Conservation (phyloP, 345 rosid genomes). For the Lepidium africanum region DNA sequence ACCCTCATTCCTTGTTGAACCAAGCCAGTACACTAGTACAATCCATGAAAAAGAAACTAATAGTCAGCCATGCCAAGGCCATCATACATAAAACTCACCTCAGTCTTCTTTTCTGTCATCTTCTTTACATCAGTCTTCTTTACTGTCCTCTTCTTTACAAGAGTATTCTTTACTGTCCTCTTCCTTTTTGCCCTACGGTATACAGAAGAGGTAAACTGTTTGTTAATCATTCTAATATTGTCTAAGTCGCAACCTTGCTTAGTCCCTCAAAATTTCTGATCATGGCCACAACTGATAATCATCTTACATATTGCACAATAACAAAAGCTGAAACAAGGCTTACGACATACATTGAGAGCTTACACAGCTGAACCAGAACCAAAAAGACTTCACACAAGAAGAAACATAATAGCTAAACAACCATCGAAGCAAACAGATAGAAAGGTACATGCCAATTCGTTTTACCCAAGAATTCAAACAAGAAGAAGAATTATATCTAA, state of each 20-base stretch:
- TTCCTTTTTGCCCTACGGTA: neutral
- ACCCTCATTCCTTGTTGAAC: neutral
- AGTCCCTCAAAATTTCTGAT: neutral
- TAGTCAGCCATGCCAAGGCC: neutral
- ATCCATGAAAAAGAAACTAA: neutral
- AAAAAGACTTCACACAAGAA: neutral
- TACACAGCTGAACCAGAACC: neutral
- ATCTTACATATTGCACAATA: neutral
- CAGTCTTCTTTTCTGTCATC: neutral
- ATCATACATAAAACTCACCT: conserved; percentile 1
- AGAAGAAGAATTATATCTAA: neutral
- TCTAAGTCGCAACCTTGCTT: neutral
- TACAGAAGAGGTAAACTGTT: neutral
- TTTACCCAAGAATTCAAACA: neutral
- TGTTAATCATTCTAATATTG: neutral
- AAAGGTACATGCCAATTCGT: neutral
- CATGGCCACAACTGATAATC: neutral
- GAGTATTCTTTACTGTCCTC: neutral
- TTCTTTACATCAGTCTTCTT: neutral
- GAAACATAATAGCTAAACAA: too few species aligned
- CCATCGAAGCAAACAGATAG: neutral
- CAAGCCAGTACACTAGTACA: neutral
- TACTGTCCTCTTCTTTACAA: neutral
- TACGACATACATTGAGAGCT: neutral
- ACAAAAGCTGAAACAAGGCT: neutral